Evolutionary conservation across 1,284 basidiomycete genomes (phyloP).

Genomic region (Leucoagaricus sp.): DNA sequence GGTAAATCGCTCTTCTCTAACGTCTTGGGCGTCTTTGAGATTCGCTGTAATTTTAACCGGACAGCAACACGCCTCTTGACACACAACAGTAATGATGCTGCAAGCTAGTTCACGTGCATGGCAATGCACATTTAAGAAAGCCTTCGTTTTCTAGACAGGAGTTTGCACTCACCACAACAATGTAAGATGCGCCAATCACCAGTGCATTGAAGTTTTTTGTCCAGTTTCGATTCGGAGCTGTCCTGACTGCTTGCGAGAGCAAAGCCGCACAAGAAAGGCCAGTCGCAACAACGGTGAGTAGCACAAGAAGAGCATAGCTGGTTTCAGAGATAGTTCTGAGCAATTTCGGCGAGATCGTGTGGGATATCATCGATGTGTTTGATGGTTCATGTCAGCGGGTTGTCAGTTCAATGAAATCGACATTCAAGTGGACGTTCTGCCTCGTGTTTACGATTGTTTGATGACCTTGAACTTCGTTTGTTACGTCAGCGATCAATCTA

Average conservation of each 20-base stretch:
- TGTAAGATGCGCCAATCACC: conserved; percentile 65
- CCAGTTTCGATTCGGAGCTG: conserved; percentile 52
- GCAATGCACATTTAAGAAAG: not conserved
- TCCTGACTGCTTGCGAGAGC: conserved; percentile 70
- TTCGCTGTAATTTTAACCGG: conserved; percentile 59
- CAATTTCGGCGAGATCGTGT: conserved; percentile 21
- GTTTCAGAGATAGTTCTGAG: conserved; percentile 40
- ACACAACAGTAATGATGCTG: conserved; percentile 60
- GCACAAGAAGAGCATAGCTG: conserved; percentile 53
- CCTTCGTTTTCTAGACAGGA: not conserved
- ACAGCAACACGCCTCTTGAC: conserved; percentile 68
- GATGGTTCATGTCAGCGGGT: conserved; percentile 12
- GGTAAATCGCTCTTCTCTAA: conserved; percentile 69
- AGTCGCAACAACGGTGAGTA: conserved; percentile 54
- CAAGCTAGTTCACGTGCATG: conserved; percentile 38
- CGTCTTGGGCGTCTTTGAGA: conserved; percentile 71
- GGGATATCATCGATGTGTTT: conserved; percentile 20
- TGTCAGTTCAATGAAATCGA: not conserved
- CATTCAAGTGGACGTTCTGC: not conserved
- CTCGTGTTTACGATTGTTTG: conserved; percentile 2
- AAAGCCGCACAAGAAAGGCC: conserved; percentile 64
- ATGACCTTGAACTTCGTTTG: not conserved
- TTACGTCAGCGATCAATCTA: not conserved
- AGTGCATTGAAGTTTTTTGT: conserved; percentile 63
- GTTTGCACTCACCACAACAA: conserved; percentile 54